Conservation (phyloP, 257 asterid genomes). For the Perilla frutescens region DNA sequence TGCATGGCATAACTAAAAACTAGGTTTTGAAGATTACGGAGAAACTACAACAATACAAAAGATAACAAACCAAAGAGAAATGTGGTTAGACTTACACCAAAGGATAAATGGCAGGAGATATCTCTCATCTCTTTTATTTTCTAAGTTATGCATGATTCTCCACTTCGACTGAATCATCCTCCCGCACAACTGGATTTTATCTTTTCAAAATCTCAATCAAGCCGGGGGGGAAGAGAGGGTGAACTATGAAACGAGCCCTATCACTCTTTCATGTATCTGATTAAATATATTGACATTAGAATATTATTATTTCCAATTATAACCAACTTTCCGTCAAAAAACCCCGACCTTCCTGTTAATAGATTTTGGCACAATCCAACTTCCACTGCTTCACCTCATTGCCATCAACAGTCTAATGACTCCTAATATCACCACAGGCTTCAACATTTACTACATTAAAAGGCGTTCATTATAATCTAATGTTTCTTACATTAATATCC, state of each 20-base stretch:
- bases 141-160: not conserved
- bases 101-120: not conserved
- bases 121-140: not conserved
- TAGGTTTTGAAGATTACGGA: too few relatives aligned
- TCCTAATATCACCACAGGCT: constrained; percentile 6
- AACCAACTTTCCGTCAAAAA: not conserved
- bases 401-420: not conserved
- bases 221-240: too few relatives aligned
- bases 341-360: not conserved
- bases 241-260: too few relatives aligned
- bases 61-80: too few relatives aligned
- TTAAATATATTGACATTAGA: not conserved
- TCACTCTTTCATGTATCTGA: not conserved
- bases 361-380: not conserved
- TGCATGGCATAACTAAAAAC: too few relatives aligned
- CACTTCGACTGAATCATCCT: not conserved
- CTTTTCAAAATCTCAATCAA: not conserved
- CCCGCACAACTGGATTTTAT: too few relatives aligned
- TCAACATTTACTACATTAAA: not conserved
- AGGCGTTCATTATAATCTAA: not conserved
- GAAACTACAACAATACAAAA: too few relatives aligned
- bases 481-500: not conserved
- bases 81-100: not conserved
- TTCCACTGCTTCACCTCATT: not conserved
- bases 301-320: not conserved